Conservation (phyloP, 768 basidiomycete genomes). For the Russula vinacea region DNA sequence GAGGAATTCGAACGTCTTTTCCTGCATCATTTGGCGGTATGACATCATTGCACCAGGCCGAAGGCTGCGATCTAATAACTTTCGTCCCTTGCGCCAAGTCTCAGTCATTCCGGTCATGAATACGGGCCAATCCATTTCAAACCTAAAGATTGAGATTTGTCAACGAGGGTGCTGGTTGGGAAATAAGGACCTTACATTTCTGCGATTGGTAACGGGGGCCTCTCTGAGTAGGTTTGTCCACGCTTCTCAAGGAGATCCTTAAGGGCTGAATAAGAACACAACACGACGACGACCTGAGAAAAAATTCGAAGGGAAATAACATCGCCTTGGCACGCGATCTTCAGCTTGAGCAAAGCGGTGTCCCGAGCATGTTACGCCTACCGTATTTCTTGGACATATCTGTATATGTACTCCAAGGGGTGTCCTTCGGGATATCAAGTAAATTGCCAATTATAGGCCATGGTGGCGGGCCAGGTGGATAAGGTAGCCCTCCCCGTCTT, state of each 20-base stretch:
- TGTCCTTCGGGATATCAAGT: conserved; percentile 12
- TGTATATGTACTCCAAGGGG: conserved; percentile 5
- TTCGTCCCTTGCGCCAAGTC: conserved; percentile 6
- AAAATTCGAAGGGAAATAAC: conserved; percentile 12
- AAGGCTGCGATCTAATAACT: conserved; percentile 15
- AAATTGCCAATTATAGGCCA: conserved; percentile 19
- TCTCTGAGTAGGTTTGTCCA: conserved; percentile 12
- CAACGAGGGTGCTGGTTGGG: neutral
- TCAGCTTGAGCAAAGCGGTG: no score
- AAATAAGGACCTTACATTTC: neutral
- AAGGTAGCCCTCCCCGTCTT: conserved; percentile 2
- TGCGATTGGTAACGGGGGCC: conserved; percentile 5
- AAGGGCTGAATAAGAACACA: neutral
- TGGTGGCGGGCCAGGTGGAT: conserved; percentile 10
- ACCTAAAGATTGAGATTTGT: neutral
- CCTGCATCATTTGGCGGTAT: conserved; percentile 10
- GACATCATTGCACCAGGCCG: neutral
- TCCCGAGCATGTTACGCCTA: neutral
- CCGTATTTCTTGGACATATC: conserved; percentile 20
- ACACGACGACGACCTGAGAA: conserved; percentile 14
- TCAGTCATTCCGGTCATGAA: neutral
- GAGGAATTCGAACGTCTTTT: conserved; percentile 1
- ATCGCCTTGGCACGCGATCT: conserved; percentile 9
- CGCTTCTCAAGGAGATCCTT: conserved; percentile 22
- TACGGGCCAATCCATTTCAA: neutral